These are phyloP conservation scores for Talinum fruticosum DNA, from an alignment of 148 eudicot species.

Conservation along the genomic window DNA sequence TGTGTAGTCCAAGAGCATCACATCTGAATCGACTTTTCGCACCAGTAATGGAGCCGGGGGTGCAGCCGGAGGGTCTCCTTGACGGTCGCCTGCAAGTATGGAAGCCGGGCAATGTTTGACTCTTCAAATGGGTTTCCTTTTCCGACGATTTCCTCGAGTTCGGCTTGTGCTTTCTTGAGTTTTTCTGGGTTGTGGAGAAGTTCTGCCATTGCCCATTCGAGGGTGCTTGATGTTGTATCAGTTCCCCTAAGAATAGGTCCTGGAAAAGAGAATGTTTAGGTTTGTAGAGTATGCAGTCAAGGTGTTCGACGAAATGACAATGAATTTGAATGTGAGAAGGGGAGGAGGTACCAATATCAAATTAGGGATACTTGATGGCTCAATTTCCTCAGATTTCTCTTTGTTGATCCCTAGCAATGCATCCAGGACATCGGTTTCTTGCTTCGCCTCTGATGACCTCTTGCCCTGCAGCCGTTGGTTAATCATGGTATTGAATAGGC, in stretches of 20 bases:
- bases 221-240: slow-evolving; percentile 3
- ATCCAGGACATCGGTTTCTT: slow-evolving; percentile 19
- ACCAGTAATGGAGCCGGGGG: neutral
- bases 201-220: slow-evolving; percentile 8
- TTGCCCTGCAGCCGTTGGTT: slow-evolving; percentile 16
- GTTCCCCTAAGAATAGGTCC: neutral
- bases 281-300: neutral
- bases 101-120: neutral
- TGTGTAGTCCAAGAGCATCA: neutral
- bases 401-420: slow-evolving; percentile 10
- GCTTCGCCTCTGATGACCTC: slow-evolving; percentile 7
- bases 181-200: neutral
- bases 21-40: neutral
- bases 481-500: slow-evolving; percentile 8
- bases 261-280: neutral
- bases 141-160: neutral
- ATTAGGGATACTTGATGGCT: neutral
- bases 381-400: slow-evolving; percentile 5
- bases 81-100: neutral
- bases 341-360: neutral
- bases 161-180: slow-evolving; percentile 7
- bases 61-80: neutral
- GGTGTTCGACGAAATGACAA: neutral
- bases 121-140: neutral
- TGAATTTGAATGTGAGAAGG: neutral